phyloP scores from a whole-genome alignment of 257 asterid genomes.

The Lithospermum erythrorhizon region DNA sequence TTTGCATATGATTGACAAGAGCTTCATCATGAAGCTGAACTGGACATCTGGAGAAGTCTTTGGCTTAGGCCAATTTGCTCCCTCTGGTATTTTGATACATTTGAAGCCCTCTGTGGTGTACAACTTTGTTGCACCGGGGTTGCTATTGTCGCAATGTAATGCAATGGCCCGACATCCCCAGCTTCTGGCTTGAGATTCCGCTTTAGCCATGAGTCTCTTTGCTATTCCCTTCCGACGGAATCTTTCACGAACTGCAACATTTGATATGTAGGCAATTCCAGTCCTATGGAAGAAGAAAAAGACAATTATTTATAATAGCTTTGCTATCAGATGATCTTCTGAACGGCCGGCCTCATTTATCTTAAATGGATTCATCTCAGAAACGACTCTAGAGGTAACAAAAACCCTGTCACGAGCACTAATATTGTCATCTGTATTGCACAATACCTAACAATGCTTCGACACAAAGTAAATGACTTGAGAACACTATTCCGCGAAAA shows the following conservation, averaged over 20 bases:
- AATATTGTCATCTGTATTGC: too few relatives aligned
- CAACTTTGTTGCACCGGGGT: slow-evolving; percentile 59
- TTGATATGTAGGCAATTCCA: slow-evolving; percentile 82
- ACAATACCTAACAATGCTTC: too few relatives aligned
- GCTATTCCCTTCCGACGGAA: slow-evolving; percentile 75
- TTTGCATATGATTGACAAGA: slow-evolving; percentile 17
- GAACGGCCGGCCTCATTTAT: too few relatives aligned
- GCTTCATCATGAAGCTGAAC: slow-evolving; percentile 87
- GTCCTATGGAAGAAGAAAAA: slow-evolving; percentile 30
- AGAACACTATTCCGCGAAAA: too few relatives aligned
- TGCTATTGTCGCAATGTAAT: slow-evolving; percentile 60
- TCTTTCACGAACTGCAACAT: slow-evolving; percentile 68
- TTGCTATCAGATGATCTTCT: neutral
- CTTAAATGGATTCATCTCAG: neutral
- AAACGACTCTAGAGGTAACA: too few relatives aligned
- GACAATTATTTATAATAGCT: neutral
- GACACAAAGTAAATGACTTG: too few relatives aligned
- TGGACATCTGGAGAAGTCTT: slow-evolving; percentile 44
- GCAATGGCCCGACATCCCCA: slow-evolving; percentile 94
- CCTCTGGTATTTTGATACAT: slow-evolving; percentile 49
- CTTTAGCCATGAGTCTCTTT: slow-evolving; percentile 52
- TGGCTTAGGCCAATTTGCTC: slow-evolving; percentile 90
- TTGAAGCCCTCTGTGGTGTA: slow-evolving; percentile 56
- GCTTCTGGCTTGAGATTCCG: slow-evolving; percentile 64
- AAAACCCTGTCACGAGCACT: too few relatives aligned